These are phyloP conservation scores for Plasmodium berghei DNA, from an alignment of 169 alveolate species.

Conservation along the genomic window DNA sequence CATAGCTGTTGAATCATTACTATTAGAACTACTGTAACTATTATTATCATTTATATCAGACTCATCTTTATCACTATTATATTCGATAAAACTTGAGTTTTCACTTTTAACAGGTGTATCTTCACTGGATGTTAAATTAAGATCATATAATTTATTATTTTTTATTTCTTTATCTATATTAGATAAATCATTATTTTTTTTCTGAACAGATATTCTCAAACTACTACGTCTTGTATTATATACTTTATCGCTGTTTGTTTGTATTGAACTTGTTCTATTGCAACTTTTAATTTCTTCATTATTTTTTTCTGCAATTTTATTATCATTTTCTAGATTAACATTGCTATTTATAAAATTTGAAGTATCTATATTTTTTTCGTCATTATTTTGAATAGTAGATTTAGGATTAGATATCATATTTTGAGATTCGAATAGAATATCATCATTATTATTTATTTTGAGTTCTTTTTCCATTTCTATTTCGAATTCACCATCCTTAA, in stretches of 20 bases:
- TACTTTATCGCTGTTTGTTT: too few species aligned
- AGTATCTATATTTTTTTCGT: conserved; percentile 1
- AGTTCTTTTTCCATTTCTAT: not conserved
- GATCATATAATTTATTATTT: conserved; percentile 6
- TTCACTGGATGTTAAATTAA: conserved; percentile 63
- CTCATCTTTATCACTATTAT: conserved; percentile 30
- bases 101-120: conserved; percentile 6
- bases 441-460: not conserved
- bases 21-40: conserved; percentile 25
- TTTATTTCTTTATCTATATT: not conserved
- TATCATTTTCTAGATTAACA: not conserved
- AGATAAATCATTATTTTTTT: too few species aligned
- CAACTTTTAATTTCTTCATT: not conserved
- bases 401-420: too few species aligned
- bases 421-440: not conserved
- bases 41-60: conserved; percentile 7
- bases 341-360: too few species aligned
- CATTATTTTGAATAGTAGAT: not conserved
- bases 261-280: not conserved
- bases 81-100: conserved; percentile 38
- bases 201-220: too few species aligned
- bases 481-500: not conserved
- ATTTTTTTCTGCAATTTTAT: not conserved
- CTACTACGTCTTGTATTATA: too few species aligned
- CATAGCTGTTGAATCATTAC: conserved; percentile 70